Base-by-base conservation (phyloP, 2,329 filamentous ascomycete species). In the Huntiella bhutanensis region DNA sequence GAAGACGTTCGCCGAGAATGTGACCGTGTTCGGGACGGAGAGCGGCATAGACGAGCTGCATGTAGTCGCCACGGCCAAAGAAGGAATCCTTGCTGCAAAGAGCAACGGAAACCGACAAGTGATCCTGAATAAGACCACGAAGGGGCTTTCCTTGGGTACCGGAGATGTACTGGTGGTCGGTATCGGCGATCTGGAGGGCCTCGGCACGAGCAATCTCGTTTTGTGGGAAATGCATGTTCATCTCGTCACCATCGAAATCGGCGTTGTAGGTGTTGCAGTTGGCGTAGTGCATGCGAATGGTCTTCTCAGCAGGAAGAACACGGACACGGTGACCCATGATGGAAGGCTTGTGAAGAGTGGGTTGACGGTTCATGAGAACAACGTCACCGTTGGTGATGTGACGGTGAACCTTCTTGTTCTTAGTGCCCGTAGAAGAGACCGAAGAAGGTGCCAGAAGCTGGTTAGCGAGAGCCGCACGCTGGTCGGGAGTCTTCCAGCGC, bases 161-260 rank as follows among this genome's bases (percentile, higher is more conserved):
- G 33, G 87, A 93, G 33, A 98, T 73, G 59, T 98, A 98, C 57
- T 98, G 91, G 57, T 95, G 87, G 59, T 98, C 88, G 2, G 91
- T 95, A 59, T 96, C 88, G 34, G 91, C 91, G 55, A 98, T 80
- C 54, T 86, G 83, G 54, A 93, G 72, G 2, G 91, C 91, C 64
- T 98, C 91, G 2, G 88, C 83, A 54, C 91, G 74, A 12, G 91
- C 91, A 53, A 96, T 70, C 59, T 96, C 92, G 54, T 94, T 96
- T 56, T 98, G 91, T 1, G 91, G 91, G 57, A 98, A 96, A 63
- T 98, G 91, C 87, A 98, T 92, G 61, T 98, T 98, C 91, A 98
- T 98, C 62, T 98, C 91, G 59, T 98, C 91, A 61, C 91, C 91
- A 57, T 98, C 92, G 58, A 98, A 98, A 70, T 98, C 91, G 32